These are phyloP conservation scores for Xylaria sp. DNA, from an alignment of 2,329 filamentous ascomycete species.

Conservation along the genomic window DNA sequence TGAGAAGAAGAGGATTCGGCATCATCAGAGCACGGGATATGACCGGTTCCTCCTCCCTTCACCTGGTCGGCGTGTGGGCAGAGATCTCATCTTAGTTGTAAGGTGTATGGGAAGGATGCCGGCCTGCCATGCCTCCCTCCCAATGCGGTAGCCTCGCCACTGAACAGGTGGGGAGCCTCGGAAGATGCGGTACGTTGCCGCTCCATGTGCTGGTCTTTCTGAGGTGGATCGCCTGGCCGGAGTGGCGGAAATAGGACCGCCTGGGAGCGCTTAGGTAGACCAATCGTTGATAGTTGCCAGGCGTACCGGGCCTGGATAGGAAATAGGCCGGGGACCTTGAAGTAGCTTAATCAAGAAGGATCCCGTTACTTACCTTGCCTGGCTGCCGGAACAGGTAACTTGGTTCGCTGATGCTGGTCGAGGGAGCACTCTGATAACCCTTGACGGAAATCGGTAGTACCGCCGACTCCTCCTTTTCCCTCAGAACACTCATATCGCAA, in stretches of 20 bases:
- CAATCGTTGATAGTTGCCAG: constrained; percentile 3
- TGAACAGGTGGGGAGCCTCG: background rate
- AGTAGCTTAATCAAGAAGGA: constrained; percentile 16
- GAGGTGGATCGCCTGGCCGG: background rate
- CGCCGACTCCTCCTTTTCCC: background rate
- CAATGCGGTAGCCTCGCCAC: background rate
- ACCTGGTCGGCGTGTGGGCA: background rate
- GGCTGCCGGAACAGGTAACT: constrained; percentile 7
- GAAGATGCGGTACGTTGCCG: background rate
- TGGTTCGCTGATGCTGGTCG: background rate
- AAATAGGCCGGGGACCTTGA: background rate
- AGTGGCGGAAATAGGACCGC: background rate
- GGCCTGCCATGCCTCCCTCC: background rate
- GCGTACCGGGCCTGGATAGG: background rate
- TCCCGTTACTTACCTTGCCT: background rate
- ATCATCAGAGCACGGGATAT: background rate
- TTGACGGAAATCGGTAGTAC: background rate
- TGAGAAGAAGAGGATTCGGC: constrained; percentile 18
- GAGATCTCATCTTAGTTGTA: background rate
- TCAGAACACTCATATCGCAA: background rate
- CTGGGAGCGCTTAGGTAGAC: background rate
- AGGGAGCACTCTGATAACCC: background rate
- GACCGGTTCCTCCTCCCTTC: constrained; percentile 17
- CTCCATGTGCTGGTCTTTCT: background rate
- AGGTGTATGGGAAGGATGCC: constrained; percentile 1